Evolutionary conservation across 208 protist species (phyloP), one percentile per base, ranked within the genome.

Genomic region (Trypanosoma platydactyli): DNA sequence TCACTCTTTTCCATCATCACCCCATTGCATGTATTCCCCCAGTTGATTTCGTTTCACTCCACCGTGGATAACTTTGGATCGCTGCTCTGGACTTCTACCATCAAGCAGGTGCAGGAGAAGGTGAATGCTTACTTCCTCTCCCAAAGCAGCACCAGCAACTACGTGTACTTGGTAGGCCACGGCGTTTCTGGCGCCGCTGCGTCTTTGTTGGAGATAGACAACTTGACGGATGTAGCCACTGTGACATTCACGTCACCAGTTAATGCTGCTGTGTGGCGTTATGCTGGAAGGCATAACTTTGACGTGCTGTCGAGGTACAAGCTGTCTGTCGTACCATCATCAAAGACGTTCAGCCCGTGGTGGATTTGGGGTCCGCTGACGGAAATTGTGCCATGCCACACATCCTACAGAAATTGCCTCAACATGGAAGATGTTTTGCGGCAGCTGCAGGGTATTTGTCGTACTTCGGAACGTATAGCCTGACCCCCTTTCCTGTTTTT

Each of bases 1-100:
- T 85, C 81, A 4, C 67, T 88, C 27, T 76, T 92, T 30, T 68
- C 72, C 29, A 64, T 80, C 33, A 57, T 92, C 42, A 86, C 82
- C 70, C 86, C 86, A 0, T 24, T 70, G 3, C 0, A 29, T 0
- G 88, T 81, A 51, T 64, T 84, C 22, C 49, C 61, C 3, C 11
- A 22, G 11, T 53, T 88, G 20, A 9, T 86, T 66, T 71, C 72
- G 6, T 77, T 72, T 24, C n/a, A 89, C 1, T 62, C 68, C n/a
- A 80, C 80, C 51, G 54, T 79, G 9, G 64, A 76, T 6, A 30
- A 51, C 29, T 77, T 92, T 44, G 57, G 72, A 29, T 72, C 81
- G 24, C 55, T 88, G 40, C 51, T 54, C 35, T 89, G 80, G 77
- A 49, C 71, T 48, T 29, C 55, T 3, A 66, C 75, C 24, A 11